These are phyloP conservation scores for Penicillium crystallinum DNA, from an alignment of 495 filamentous ascomycete species.

Conservation along the genomic window DNA sequence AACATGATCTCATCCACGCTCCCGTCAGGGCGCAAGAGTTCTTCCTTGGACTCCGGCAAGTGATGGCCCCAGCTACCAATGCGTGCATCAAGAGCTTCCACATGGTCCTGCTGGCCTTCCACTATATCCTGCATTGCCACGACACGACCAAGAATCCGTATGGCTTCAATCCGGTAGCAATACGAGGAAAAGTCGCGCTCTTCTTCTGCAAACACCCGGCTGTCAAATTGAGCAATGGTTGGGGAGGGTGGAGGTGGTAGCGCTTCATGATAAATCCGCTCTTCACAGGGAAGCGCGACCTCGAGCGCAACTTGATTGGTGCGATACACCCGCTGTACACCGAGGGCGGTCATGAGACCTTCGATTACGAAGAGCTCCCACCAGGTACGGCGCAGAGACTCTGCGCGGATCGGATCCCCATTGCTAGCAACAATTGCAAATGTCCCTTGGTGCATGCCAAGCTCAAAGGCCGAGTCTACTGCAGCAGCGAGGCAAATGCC, in stretches of 20 bases:
- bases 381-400: conserved; percentile 83
- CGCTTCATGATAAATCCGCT: conserved; percentile 44
- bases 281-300: conserved; percentile 42
- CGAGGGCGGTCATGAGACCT: conserved; percentile 47
- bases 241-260: conserved; percentile 32
- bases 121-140: conserved; percentile 44
- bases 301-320: conserved; percentile 33
- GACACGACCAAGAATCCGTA: conserved; percentile 69
- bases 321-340: conserved; percentile 32
- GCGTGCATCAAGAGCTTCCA: conserved; percentile 61
- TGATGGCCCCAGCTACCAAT: conserved; percentile 82
- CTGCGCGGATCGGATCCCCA: conserved; percentile 55
- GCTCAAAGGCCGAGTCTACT: conserved; percentile 64
- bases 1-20: conserved; percentile 86
- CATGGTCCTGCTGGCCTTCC: conserved; percentile 40
- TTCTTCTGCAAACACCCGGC: conserved; percentile 42
- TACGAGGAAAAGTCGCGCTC: conserved; percentile 45
- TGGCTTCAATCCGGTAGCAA: conserved; percentile 53
- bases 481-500: conserved; percentile 61
- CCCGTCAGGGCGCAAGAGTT: conserved; percentile 59
- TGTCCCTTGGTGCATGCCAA: conserved; percentile 62
- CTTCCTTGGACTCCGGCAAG: conserved; percentile 68
- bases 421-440: conserved; percentile 44
- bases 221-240: conserved; percentile 42
- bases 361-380: conserved; percentile 87